phyloP scores from a whole-genome alignment of 306 rosid species.

The Fragaria vesca region DNA sequence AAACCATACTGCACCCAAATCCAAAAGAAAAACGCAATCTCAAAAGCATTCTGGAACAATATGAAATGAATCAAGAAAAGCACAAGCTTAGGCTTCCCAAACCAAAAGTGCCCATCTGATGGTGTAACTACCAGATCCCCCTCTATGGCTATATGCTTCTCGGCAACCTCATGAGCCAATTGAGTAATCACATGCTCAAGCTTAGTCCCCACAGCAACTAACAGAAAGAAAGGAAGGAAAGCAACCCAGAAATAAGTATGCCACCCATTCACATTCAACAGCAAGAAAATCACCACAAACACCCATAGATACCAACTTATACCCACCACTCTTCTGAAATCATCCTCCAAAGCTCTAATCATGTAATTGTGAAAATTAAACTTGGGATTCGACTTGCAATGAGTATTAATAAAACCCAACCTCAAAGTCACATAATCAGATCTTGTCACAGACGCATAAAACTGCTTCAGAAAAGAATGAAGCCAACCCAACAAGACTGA shows the following conservation, averaged over 20 bases:
- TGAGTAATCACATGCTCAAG: conserved; percentile 81
- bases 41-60: conserved; percentile 92
- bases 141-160: conserved; percentile 79
- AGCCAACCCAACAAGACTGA: conserved; percentile 68
- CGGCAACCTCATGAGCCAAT: conserved; percentile 92
- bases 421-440: conserved; percentile 75
- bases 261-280: conserved; percentile 83
- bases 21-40: conserved; percentile 97
- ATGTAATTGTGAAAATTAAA: conserved; percentile 84
- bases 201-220: conserved; percentile 92
- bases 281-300: conserved; percentile 65
- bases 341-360: conserved; percentile 84
- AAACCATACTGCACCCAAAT: conserved; percentile 84
- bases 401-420: conserved; percentile 81
- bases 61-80: conserved; percentile 89
- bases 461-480: conserved; percentile 74
- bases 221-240: conserved; percentile 71
- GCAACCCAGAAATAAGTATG: conserved; percentile 97
- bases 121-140: conserved; percentile 83
- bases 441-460: conserved; percentile 85
- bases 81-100: conserved; percentile 59
- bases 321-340: conserved; percentile 73
- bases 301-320: conserved; percentile 86
- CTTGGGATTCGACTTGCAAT: conserved; percentile 61
- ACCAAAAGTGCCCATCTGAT: conserved; percentile 89